phyloP scores from a whole-genome alignment of 2,329 filamentous ascomycete species.

The Pseudogymnoascus sp. region DNA sequence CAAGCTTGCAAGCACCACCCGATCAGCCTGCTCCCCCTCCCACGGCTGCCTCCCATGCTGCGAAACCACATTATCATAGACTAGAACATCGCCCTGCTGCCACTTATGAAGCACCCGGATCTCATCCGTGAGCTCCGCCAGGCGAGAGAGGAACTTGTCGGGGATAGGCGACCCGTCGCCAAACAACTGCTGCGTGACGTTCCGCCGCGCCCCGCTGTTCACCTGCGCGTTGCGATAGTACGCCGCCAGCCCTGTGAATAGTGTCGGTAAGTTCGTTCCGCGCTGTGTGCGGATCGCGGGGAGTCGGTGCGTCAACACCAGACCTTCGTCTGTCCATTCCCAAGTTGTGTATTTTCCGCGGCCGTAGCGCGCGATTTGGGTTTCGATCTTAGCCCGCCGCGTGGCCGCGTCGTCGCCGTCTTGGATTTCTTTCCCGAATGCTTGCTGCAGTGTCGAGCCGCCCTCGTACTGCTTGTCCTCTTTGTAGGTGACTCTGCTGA shows the following conservation, averaged over 20 bases:
- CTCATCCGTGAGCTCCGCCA: slow-evolving; percentile 41
- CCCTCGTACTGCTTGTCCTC: slow-evolving; percentile 37
- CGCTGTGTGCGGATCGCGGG: slow-evolving; percentile 42
- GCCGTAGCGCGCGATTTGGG: slow-evolving; percentile 41
- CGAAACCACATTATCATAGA: slow-evolving; percentile 42
- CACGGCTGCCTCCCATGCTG: slow-evolving; percentile 44
- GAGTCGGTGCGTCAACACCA: slow-evolving; percentile 38
- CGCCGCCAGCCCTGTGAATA: slow-evolving; percentile 40
- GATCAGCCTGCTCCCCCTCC: slow-evolving; percentile 39
- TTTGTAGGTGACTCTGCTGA: slow-evolving; percentile 37
- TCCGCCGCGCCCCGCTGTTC: slow-evolving; percentile 23
- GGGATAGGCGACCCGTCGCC: slow-evolving; percentile 42
- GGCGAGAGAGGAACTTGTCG: slow-evolving; percentile 35
- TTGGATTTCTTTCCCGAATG: slow-evolving; percentile 41
- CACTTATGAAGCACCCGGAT: slow-evolving; percentile 42
- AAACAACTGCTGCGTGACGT: slow-evolving; percentile 35
- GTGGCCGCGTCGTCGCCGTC: slow-evolving; percentile 38
- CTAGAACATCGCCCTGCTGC: slow-evolving; percentile 40
- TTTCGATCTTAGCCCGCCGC: slow-evolving; percentile 38
- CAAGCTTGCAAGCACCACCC: slow-evolving; percentile 40
- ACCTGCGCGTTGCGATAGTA: slow-evolving; percentile 35
- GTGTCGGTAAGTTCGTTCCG: slow-evolving; percentile 36
- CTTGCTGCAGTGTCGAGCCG: slow-evolving; percentile 39
- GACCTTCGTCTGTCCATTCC: slow-evolving; percentile 39
- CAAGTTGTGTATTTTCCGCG: slow-evolving; percentile 40